Conservation (phyloP, 2,329 filamentous ascomycete species). For the Cryphonectria naterciae region DNA sequence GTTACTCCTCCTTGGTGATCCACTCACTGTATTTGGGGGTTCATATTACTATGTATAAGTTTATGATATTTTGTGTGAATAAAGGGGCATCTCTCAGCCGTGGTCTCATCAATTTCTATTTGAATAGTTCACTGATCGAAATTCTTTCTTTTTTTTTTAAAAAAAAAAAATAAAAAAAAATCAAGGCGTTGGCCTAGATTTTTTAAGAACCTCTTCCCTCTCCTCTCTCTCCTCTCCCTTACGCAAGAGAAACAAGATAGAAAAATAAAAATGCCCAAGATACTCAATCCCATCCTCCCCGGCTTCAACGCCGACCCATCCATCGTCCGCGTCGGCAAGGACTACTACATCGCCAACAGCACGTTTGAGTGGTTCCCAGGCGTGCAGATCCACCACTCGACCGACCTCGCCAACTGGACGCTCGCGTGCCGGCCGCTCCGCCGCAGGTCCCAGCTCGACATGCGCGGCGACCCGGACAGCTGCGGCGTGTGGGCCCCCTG, state of each 20-base stretch:
- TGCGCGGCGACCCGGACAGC: conserved; percentile 63
- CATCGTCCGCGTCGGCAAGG: conserved; percentile 53
- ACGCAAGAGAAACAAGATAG: neutral
- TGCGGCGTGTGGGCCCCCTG: conserved; percentile 69
- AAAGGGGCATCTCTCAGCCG: neutral
- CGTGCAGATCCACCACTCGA: conserved; percentile 59
- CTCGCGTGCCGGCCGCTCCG: conserved; percentile 51
- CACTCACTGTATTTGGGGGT: neutral
- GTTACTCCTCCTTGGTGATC: conserved; percentile 10
- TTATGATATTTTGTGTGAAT: neutral
- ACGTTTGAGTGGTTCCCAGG: conserved; percentile 61
- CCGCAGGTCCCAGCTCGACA: conserved; percentile 56
- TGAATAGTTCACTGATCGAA: neutral
- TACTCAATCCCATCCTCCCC: conserved; percentile 59
- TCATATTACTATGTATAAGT: neutral
- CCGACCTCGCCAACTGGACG: conserved; percentile 57
- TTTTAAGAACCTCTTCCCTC: neutral
- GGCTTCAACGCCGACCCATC: conserved; percentile 62
- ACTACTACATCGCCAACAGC: conserved; percentile 61
- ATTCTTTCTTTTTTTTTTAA: too few species aligned
- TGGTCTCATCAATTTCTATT: neutral
- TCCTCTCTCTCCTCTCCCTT: neutral
- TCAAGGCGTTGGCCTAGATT: neutral
- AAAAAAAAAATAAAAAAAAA: too few species aligned
- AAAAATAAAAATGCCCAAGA: conserved; percentile 46